Percentiles rank a stretch among this genome's conserved stretches.
Conservation (phyloP, 1,139 yeast genomes). For the Sugiyamaella neomexicana region DNA sequence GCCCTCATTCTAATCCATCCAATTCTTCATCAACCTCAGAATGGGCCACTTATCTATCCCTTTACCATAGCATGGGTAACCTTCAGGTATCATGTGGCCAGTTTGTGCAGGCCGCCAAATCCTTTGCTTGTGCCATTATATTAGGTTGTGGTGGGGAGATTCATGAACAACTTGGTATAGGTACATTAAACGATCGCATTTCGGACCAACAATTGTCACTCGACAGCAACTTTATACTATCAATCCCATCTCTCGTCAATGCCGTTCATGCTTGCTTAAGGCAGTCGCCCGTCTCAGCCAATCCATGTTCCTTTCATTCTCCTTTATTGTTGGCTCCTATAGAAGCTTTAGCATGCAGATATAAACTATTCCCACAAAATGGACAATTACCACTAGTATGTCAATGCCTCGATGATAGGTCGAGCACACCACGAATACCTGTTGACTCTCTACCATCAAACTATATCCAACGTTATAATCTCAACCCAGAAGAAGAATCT, state of each 20-base stretch:
- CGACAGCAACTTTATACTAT: not conserved
- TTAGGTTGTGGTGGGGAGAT: slow-evolving; percentile 17
- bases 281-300: slow-evolving; percentile 2
- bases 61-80: slow-evolving; percentile 37
- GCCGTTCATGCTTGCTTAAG: slow-evolving; percentile 6
- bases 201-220: not conserved
- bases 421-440: slow-evolving; percentile 1
- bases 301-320: slow-evolving; percentile 11
- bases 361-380: slow-evolving; percentile 23
- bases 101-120: slow-evolving; percentile 25
- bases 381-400: slow-evolving; percentile 26
- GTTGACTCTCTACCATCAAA: slow-evolving; percentile 15
- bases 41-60: slow-evolving; percentile 34
- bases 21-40: slow-evolving; percentile 22
- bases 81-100: slow-evolving; percentile 27
- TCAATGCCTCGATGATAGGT: not conserved
- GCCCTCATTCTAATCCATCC: not conserved
- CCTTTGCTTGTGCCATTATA: slow-evolving; percentile 29
- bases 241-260: slow-evolving; percentile 6
- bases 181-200: slow-evolving; percentile 2
- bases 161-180: slow-evolving; percentile 9
- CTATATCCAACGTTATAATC: slow-evolving; percentile 14
- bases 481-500: not conserved
- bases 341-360: slow-evolving; percentile 24
- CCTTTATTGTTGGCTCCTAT: slow-evolving; percentile 23